phyloP scores from a whole-genome alignment of 2,329 filamentous ascomycete species.

The Stagonosporopsis rhizophila region DNA sequence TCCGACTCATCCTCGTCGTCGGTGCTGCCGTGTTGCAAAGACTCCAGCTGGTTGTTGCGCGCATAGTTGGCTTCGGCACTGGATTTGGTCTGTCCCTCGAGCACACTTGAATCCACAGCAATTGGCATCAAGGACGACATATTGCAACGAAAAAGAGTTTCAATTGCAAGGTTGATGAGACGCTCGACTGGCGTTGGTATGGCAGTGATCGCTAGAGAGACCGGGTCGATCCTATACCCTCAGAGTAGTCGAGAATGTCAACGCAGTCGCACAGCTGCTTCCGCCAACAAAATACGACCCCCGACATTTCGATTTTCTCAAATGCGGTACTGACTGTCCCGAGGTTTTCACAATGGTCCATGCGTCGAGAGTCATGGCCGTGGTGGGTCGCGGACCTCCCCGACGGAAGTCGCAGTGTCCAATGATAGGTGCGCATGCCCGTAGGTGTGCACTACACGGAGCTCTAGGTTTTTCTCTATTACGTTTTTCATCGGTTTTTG shows the following conservation, averaged over 20 bases:
- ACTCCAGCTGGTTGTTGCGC: conserved; percentile 1
- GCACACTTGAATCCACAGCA: neutral
- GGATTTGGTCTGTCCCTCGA: neutral
- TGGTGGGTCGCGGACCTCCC: conserved; percentile 19
- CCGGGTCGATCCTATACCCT: neutral
- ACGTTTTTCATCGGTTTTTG: neutral
- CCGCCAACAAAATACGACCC: neutral
- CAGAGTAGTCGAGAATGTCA: neutral
- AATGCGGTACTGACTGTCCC: conserved; percentile 5
- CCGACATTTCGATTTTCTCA: conserved; percentile 10
- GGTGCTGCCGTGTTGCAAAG: conserved; percentile 2
- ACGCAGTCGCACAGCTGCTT: neutral
- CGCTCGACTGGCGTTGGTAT: neutral
- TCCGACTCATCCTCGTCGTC: conserved; percentile 4
- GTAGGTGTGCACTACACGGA: neutral
- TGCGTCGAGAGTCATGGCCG: conserved; percentile 5
- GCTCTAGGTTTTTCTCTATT: neutral
- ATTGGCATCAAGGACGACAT: neutral
- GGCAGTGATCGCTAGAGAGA: neutral
- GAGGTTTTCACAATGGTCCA: conserved; percentile 13
- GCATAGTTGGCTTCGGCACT: neutral
- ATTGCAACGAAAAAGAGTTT: neutral
- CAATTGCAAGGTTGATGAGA: too few relatives aligned
- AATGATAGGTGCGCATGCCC: conserved; percentile 7
- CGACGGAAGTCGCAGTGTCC: conserved; percentile 8